Evolutionary conservation across 2,329 filamentous ascomycete species (phyloP).

Genomic region (Emmonsiellopsis sp.): DNA sequence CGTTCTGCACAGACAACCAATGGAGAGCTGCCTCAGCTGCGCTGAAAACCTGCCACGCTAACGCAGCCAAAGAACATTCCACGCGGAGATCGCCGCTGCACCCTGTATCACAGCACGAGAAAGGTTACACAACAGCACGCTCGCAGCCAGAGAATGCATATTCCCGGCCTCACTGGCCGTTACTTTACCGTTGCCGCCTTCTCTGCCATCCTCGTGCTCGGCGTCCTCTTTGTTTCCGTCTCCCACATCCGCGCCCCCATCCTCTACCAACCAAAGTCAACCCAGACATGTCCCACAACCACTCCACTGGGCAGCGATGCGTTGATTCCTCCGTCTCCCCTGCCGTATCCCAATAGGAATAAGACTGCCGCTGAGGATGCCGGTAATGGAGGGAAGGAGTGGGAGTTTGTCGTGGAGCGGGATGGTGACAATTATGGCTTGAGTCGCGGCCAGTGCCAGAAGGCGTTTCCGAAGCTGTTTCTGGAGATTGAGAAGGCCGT

Average conservation of each 20-base stretch:
- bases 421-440: conserved; percentile 30
- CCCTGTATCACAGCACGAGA: no score
- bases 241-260: not conserved
- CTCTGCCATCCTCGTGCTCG: conserved; percentile 1
- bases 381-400: conserved; percentile 7
- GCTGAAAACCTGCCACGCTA: no score
- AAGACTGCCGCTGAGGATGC: not conserved
- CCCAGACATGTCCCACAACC: not conserved
- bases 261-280: not conserved
- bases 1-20: no score
- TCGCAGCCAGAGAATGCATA: not conserved
- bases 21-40: no score
- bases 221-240: conserved; percentile 3
- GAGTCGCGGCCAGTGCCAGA: conserved; percentile 25
- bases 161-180: not conserved
- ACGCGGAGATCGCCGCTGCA: no score
- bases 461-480: conserved; percentile 33
- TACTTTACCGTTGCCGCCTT: not conserved
- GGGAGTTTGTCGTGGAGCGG: conserved; percentile 24
- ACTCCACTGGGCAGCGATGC: no score
- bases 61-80: no score
- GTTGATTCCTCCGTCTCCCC: not conserved
- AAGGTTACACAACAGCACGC: no score
- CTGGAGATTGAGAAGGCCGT: conserved; percentile 27
- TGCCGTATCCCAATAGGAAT: not conserved